A percentile compares a stretch with the other conserved stretches of the same genome.
Evolutionary conservation across 179 eudicot genomes (phyloP).

Genomic region (Heliamphora pulchella): DNA sequence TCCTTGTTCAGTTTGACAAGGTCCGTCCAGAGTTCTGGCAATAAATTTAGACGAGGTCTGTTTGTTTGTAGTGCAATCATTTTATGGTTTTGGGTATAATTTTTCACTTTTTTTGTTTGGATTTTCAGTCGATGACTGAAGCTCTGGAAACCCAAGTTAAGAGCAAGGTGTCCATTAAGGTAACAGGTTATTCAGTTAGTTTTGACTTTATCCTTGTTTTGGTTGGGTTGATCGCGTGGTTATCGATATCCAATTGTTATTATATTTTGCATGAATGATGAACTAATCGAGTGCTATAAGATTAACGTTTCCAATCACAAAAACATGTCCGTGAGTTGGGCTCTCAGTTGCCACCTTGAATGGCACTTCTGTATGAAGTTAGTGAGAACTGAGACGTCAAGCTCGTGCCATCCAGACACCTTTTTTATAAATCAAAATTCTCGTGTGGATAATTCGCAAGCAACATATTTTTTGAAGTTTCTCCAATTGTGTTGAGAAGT

Average conservation of each 20-base stretch:
- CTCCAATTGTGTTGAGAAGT: background rate
- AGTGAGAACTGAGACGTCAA: too few species aligned
- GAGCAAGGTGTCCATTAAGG: slow-evolving; percentile 80
- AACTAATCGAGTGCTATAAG: too few species aligned
- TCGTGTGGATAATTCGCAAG: background rate
- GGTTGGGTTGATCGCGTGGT: background rate
- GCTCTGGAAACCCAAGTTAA: slow-evolving; percentile 78
- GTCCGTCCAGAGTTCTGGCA: slow-evolving; percentile 19
- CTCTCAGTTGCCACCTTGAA: too few species aligned
- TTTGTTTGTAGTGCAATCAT: too few species aligned
- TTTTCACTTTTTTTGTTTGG: background rate
- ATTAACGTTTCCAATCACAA: too few species aligned
- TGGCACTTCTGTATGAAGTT: too few species aligned
- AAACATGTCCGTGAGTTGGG: too few species aligned
- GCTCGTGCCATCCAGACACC: too few species aligned
- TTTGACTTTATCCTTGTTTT: background rate
- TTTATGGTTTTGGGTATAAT: slow-evolving; percentile 5
- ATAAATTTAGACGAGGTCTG: background rate
- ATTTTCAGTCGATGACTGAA: slow-evolving; percentile 85
- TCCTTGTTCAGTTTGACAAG: slow-evolving; percentile 92
- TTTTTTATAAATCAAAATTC: too few species aligned
- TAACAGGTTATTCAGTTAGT: slow-evolving; percentile 19
- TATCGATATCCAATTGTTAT: too few species aligned
- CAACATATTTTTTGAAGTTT: background rate
- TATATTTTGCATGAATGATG: too few species aligned